Base-by-base conservation (phyloP, 2,329 filamentous ascomycete genomes). In the Ophiocordyceps unilateralis region DNA sequence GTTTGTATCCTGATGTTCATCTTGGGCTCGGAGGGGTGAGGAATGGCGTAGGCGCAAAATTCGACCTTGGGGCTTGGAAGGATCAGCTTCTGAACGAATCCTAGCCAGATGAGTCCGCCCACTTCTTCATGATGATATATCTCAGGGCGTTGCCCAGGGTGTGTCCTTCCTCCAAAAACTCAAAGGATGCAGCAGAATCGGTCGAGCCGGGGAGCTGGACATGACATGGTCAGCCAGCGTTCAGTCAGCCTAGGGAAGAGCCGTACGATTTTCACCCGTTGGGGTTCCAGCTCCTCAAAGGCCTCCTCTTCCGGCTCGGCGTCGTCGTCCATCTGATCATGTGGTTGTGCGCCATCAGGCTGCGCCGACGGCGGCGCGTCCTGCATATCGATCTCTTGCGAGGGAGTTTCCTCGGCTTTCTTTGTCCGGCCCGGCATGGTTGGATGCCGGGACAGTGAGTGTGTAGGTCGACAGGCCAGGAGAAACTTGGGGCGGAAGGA, bases 81-180 rank as follows among this genome's bases (percentile, higher is more conserved):
- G n/a, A 50, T 47, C 40, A 54, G 41, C 39, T 41, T 24, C 8
- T 22, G 2, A 11, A 14, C 32, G 12, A 24, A n/a, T 4, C 19
- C n/a, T 17, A 24, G n/a, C 11, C n/a, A 11, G 8, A 42, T 11
- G n/a, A 11, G 24, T 40, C 57, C 76, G 50, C 40, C 37, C 68
- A 95, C 89, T 98, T 98, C 66, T 96, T 96, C 84, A 94, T 95
- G 55, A 98, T 93, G 49, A 95, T 82, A 59, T 88, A 96, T 55
- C 91, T 76, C 53, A 98, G 66, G 10, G 88, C 86, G 62, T 98
- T 98, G 23, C 91, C 91, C 42, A 98, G 69, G 1, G 91, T 98
- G 63, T 98, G 91, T 38, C 93, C 87, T 66, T 98, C 91, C 39
- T 85, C 80, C 46, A 83, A 77, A 54, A 98, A 93, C 59, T 96